Percentiles rank a stretch among this genome's conserved stretches.
Evolutionary conservation across 2,329 filamentous ascomycete genomes (phyloP).

Genomic region (Calonectria pteridis): DNA sequence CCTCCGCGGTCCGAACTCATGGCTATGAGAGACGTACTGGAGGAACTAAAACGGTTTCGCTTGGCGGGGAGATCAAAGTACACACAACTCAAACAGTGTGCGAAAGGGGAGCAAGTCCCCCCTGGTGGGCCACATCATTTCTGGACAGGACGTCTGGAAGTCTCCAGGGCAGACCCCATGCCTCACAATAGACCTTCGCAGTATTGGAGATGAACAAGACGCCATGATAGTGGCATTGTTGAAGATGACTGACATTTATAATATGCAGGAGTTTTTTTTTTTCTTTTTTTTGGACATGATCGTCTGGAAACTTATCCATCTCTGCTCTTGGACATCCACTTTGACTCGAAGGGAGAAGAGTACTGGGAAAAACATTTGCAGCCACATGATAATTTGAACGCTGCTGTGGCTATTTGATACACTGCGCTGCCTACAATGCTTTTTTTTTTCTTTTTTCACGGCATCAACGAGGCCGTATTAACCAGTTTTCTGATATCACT

Average conservation of each 20-base stretch:
- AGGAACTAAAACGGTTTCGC: constrained; percentile 56
- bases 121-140: constrained; percentile 48
- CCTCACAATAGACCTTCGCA: constrained; percentile 29
- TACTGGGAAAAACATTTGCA: not conserved
- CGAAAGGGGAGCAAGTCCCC: constrained; percentile 10
- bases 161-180: constrained; percentile 37
- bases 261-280: not conserved
- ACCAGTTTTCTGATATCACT: not conserved
- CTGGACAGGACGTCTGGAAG: constrained; percentile 54
- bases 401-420: not conserved
- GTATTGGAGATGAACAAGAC: constrained; percentile 21
- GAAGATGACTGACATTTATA: not conserved
- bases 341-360: not conserved
- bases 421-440: not conserved
- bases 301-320: not conserved
- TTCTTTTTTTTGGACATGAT: too few species aligned
- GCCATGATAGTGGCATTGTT: not conserved
- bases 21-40: constrained; percentile 59
- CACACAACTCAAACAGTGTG: constrained; percentile 25
- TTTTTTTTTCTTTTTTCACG: too few species aligned
- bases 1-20: constrained; percentile 49
- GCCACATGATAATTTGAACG: not conserved
- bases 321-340: not conserved
- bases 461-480: not conserved
- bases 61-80: constrained; percentile 48